Evolutionary conservation across 2,329 filamentous ascomycete species (phyloP), one percentile per base, ranked within the genome.

Genomic region (Alternaria sp.): DNA sequence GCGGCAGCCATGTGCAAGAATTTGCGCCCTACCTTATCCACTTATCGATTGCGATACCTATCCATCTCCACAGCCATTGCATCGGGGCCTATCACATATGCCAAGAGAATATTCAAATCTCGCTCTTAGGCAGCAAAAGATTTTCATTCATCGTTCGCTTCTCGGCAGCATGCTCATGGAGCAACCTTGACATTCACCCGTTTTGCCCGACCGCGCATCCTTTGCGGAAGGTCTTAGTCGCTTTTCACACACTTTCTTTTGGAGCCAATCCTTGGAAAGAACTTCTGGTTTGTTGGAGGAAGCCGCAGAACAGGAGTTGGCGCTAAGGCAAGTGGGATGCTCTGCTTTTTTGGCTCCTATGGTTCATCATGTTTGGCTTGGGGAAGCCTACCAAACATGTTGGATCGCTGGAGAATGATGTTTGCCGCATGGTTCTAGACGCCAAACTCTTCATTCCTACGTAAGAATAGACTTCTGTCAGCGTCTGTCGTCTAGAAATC

Each of bases 11-110:
- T 53, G 56, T 59, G 57, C 58, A 57, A 60, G 63, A 63, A 45
- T 69, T 68, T 69, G 61, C 61, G 60, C 63, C 51, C 58, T 68
- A 46, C 63, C 65, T 67, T 73, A 72, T 73, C 72, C 70, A 71
- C 72, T 67, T 73, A 74, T 75, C 73, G 70, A 74, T 74, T 55
- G 54, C 72, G 69, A 74, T 72, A 68, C 49, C 66, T 67, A 65
- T 55, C 69, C 71, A 58, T 69, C 66, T 61, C 68, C 69, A 66
- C 66, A 65, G 26, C 56, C 66, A 49, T 54, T 44, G 40, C 31
- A 34, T 59, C 59, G 58, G 29, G 31, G 36, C 68, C 68, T 66
- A 62, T 67, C 59, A 58, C 56, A 48, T 46, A 58, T 54, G 50
- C 44, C 52, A 45, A 41, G 46, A 42, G 41, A 51, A 33, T 54